Conservation (phyloP, 305 asterid species). For the Andrographis paniculata region DNA sequence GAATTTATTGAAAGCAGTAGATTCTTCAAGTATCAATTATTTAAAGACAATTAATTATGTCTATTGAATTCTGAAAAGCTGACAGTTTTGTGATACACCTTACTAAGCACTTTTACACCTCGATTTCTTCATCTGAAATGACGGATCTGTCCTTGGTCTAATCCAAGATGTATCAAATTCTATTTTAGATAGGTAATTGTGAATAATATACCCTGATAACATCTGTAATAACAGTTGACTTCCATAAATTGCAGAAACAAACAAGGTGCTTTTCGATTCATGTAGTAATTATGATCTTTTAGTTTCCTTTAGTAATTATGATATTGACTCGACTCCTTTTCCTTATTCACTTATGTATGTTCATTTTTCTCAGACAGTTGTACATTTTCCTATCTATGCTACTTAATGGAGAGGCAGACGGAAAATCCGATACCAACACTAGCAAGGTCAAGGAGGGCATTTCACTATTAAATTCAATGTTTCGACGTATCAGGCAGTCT, state of each 20-base stretch:
- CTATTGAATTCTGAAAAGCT: too few species aligned
- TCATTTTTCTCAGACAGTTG: conserved; percentile 57
- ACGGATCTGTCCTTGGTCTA: conserved; percentile 14
- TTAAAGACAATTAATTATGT: too few species aligned
- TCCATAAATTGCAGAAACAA: conserved; percentile 12
- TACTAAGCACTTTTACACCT: conserved; percentile 2
- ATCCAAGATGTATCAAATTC: conserved; percentile 4
- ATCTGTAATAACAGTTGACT: conserved; percentile 6
- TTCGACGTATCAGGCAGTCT: conserved; percentile 62
- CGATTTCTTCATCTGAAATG: conserved; percentile 8
- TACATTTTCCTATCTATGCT: conserved; percentile 81
- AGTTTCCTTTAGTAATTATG: conserved; percentile 14
- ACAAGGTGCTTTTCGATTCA: conserved; percentile 6
- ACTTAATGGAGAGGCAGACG: conserved; percentile 71
- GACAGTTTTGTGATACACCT: too few species aligned
- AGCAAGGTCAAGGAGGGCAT: conserved; percentile 70
- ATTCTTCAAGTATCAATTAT: too few species aligned
- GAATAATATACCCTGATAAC: neutral
- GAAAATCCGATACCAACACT: conserved; percentile 47
- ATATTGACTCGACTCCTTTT: conserved; percentile 7
- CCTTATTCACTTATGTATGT: conserved; percentile 11
- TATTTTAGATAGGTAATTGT: neutral
- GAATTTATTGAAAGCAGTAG: too few species aligned
- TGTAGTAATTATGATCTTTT: conserved; percentile 9
- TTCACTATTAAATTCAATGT: conserved; percentile 46